These are phyloP conservation scores for Ascochyta clinopodiicola DNA, from an alignment of 2,329 filamentous ascomycete species.

Conservation along the genomic window DNA sequence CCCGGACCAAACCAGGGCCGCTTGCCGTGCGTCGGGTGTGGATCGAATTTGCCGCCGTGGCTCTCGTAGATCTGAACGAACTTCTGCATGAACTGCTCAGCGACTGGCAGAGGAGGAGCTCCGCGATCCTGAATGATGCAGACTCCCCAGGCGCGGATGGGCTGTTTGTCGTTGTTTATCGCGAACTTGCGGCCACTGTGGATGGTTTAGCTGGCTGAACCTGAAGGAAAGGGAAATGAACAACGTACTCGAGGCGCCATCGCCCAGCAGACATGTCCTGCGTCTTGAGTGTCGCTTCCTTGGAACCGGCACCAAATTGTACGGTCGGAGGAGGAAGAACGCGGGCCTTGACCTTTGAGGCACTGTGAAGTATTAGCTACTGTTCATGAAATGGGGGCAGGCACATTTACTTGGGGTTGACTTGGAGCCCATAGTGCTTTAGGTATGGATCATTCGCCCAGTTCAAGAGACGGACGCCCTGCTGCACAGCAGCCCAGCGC, in stretches of 20 bases:
- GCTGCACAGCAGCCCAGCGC: constrained; percentile 72
- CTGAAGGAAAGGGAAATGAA: not conserved
- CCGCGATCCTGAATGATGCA: constrained; percentile 64
- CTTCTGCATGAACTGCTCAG: constrained; percentile 62
- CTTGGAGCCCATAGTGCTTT: constrained; percentile 73
- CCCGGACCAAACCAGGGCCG: constrained; percentile 40
- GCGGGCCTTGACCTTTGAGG: constrained; percentile 70
- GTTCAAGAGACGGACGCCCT: constrained; percentile 70
- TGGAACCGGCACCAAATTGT: constrained; percentile 60
- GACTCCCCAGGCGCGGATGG: constrained; percentile 77
- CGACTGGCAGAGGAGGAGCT: constrained; percentile 51
- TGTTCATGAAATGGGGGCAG: not conserved
- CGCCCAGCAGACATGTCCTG: constrained; percentile 67
- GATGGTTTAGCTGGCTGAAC: not conserved
- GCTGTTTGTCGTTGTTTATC: constrained; percentile 62
- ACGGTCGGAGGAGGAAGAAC: constrained; percentile 75
- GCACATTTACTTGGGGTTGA: constrained; percentile 57
- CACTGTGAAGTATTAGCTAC: constrained; percentile 38
- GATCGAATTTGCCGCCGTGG: constrained; percentile 65
- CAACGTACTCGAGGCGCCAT: constrained; percentile 75
- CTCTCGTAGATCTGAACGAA: constrained; percentile 67
- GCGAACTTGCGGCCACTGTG: constrained; percentile 73
- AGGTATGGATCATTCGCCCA: constrained; percentile 76
- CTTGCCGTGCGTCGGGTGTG: constrained; percentile 37
- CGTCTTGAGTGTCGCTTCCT: constrained; percentile 32